Percentiles rank a stretch among this genome's conserved stretches.
Evolutionary conservation across 2,329 filamentous ascomycete species (phyloP).

Genomic region (Aspergillus sp.): DNA sequence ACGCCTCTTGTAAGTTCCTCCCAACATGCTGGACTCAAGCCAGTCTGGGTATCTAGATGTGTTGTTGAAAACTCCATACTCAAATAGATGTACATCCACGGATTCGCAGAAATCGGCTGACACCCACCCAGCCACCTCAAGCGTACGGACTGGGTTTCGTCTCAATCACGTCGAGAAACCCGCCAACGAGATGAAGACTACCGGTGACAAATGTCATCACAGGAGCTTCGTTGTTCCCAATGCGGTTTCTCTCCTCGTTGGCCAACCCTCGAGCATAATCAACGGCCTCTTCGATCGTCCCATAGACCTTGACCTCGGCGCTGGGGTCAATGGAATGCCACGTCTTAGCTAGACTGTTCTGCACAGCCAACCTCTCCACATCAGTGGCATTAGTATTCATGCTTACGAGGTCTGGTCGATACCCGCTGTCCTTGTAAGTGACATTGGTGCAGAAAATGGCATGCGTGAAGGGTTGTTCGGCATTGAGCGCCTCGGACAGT

Average conservation of each 20-base stretch:
- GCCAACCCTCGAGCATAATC: constrained; percentile 52
- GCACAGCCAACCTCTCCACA: constrained; percentile 62
- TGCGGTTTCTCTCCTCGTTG: constrained; percentile 28
- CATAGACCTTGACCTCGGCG: constrained; percentile 56
- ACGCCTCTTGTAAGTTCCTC: constrained; percentile 9
- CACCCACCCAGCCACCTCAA: neutral
- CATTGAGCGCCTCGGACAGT: constrained; percentile 44
- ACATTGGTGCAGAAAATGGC: constrained; percentile 82
- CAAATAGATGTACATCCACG: neutral
- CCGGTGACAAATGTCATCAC: constrained; percentile 74
- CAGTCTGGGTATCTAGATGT: constrained; percentile 14
- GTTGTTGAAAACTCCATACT: constrained; percentile 20
- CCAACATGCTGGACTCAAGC: constrained; percentile 7
- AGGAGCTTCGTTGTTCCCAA: constrained; percentile 37
- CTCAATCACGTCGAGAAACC: constrained; percentile 71
- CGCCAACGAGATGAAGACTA: constrained; percentile 80
- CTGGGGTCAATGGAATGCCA: constrained; percentile 59
- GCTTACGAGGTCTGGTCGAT: constrained; percentile 62
- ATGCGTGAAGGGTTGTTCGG: constrained; percentile 60
- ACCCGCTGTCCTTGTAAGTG: constrained; percentile 61
- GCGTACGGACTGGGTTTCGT: constrained; percentile 28
- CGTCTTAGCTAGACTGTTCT: constrained; percentile 62
- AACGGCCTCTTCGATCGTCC: constrained; percentile 70
- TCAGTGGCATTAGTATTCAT: constrained; percentile 60
- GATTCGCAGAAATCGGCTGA: neutral